Evolutionary conservation across 108 stramenopile species (phyloP).

Genomic region (Cylindrotheca closterium): DNA sequence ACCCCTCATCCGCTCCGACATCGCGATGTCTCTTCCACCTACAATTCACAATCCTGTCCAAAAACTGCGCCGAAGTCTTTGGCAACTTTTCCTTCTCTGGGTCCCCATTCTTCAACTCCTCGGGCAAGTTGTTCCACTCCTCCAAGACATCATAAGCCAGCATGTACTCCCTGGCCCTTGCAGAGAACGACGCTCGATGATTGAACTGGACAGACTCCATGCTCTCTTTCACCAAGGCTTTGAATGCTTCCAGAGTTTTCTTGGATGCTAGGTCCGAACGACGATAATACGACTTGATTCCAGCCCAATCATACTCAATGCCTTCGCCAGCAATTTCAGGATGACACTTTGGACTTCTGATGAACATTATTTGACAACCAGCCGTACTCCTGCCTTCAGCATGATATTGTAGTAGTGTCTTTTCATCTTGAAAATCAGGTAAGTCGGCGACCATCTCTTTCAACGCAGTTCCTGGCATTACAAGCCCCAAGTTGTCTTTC

Average conservation of each 20-base stretch:
- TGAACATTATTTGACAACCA: neutral
- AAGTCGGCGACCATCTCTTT: too few relatives aligned
- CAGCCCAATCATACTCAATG: too few relatives aligned
- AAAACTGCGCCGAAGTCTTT: neutral
- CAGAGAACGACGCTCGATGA: neutral
- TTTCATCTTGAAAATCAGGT: too few relatives aligned
- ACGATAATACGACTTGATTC: slow-evolving; percentile 32
- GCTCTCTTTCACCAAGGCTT: neutral
- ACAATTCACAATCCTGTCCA: slow-evolving; percentile 3
- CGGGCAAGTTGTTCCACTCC: neutral
- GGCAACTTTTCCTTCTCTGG: neutral
- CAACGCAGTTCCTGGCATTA: too few relatives aligned
- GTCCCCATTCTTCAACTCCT: neutral
- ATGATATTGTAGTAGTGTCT: too few relatives aligned
- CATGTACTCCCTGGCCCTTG: neutral
- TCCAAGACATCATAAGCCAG: neutral
- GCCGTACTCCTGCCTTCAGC: too few relatives aligned
- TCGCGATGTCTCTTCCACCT: neutral
- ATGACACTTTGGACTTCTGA: too few relatives aligned
- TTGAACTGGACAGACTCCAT: neutral
- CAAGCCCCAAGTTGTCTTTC: neutral
- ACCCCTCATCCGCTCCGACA: neutral
- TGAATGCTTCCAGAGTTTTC: slow-evolving; percentile 4
- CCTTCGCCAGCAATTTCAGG: slow-evolving; percentile 40
- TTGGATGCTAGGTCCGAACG: slow-evolving; percentile 13